Percentiles rank a stretch among this genome's conserved stretches.
phyloP scores from a whole-genome alignment of 2,329 filamentous ascomycete genomes.

The Microthyrium microscopicum region DNA sequence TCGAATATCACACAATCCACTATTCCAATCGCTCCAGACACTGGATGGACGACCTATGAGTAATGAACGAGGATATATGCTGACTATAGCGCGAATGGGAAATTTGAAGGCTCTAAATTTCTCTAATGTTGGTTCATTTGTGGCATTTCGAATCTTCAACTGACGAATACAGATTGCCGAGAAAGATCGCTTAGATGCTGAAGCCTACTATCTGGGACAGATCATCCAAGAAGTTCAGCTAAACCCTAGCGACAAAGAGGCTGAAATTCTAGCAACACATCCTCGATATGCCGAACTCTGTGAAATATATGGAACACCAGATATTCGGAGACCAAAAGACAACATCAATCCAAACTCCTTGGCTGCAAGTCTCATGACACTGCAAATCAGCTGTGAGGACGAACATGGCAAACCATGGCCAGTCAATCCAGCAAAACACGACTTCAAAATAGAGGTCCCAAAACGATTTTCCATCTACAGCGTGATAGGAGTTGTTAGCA shows the following conservation, averaged over 20 bases:
- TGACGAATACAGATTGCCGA: conserved; percentile 34
- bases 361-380: conserved; percentile 55
- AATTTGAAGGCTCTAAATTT: conserved; percentile 57
- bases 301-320: conserved; percentile 55
- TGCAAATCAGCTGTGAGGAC: conserved; percentile 28
- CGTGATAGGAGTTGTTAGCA: conserved; percentile 61
- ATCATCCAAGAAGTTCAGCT: conserved; percentile 60
- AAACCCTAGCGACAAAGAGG: conserved; percentile 37
- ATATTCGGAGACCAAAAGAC: conserved; percentile 32
- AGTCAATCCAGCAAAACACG: conserved; percentile 10
- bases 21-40: conserved; percentile 45
- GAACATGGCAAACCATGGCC: conserved; percentile 3
- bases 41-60: conserved; percentile 27
- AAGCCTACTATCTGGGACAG: conserved; percentile 80
- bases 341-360: conserved; percentile 59
- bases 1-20: conserved; percentile 70
- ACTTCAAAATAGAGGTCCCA: conserved; percentile 39
- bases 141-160: conserved; percentile 6
- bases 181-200: conserved; percentile 69
- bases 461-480: conserved; percentile 66
- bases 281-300: conserved; percentile 61
- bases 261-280: conserved; percentile 43
- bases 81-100: conserved; percentile 61
- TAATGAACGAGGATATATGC: conserved; percentile 74
- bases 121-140: conserved; percentile 19